These are phyloP conservation scores for Orbilia javanica DNA, from an alignment of 2,329 filamentous ascomycete species.

Conservation along the genomic window DNA sequence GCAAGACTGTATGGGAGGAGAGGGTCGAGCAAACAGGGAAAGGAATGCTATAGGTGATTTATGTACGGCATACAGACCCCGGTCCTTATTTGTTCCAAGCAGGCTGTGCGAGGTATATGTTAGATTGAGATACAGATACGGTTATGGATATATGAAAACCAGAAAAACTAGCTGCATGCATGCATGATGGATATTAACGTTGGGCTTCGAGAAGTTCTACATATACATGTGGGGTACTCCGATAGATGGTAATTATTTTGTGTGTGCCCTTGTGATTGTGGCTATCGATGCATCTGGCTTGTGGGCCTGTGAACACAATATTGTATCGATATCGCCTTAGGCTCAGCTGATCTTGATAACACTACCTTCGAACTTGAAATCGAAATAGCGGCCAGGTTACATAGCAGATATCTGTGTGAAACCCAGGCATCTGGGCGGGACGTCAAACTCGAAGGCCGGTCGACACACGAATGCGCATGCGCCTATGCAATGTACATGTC, in stretches of 20 bases:
- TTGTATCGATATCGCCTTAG: neutral
- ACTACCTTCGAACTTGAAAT: neutral
- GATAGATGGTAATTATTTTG: too few species aligned
- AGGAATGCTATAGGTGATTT: constrained; percentile 80
- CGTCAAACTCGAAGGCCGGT: neutral
- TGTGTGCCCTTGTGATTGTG: too few species aligned
- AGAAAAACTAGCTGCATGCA: neutral
- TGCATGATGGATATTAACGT: neutral
- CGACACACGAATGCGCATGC: neutral
- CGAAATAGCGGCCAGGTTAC: neutral
- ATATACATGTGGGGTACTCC: too few species aligned
- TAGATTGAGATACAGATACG: neutral
- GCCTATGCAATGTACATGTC: neutral
- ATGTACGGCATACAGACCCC: neutral
- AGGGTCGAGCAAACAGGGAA: constrained; percentile 87
- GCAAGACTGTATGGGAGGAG: constrained; percentile 98
- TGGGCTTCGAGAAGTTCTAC: too few species aligned
- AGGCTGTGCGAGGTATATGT: neutral
- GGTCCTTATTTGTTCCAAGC: neutral
- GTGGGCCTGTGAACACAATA: too few species aligned
- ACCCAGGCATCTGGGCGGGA: neutral
- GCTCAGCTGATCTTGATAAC: constrained; percentile 9
- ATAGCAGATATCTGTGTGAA: neutral
- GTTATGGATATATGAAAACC: neutral
- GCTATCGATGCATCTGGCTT: neutral